Base-by-base conservation (phyloP, 2,329 filamentous ascomycete species). In the Cercospora berteroae region DNA sequence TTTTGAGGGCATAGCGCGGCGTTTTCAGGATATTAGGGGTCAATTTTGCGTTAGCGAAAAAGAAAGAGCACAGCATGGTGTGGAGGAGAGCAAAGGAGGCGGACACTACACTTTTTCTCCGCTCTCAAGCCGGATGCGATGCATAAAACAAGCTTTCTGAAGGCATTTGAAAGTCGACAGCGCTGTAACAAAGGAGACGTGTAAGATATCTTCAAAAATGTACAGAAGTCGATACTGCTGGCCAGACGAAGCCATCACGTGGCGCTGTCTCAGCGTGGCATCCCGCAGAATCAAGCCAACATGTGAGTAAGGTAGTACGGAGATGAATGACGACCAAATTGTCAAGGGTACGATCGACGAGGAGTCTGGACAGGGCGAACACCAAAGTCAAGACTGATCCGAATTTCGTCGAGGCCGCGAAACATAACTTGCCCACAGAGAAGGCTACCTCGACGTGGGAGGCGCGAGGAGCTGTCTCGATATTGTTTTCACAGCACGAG, bases 1-100 rank as follows among this genome's bases (percentile, higher is more conserved):
- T 69, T 55, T 66, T 69, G 68, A 72, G 67, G 72, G 72, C 73
- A 74, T 74, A 74, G 72, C 72, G 72, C 44, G 73, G 73, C 69
- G 72, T 74, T 74, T 44, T 55, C 18, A 69, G 63, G 56, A 63
- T 52, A 16, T 29, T 57, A 64, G 62, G 48, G 50, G 60, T 66
- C 65, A 67, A 68, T 67, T 67, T 27, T 29, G 57, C 63, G 60
- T 65, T 18, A 18, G 56, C 57, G 44, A 27, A 39, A 55, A 42
- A 60, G 44, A 9, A 68, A 64, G 31, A 68, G 55, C 52, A 55
- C 61, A 48, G 61, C 50, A 64, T 58, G 52, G 25, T 33, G 50
- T 39, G 29, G n/a, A 9, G 23, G 16, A 13, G 23, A 64, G 29
- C 36, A 31, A 7, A 29, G 16, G 25, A 50, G 29, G 44, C 13